Evolutionary conservation across 306 rosid species (phyloP), one percentile per base, ranked within the genome.

Genomic region (Fragaria iinumae): DNA sequence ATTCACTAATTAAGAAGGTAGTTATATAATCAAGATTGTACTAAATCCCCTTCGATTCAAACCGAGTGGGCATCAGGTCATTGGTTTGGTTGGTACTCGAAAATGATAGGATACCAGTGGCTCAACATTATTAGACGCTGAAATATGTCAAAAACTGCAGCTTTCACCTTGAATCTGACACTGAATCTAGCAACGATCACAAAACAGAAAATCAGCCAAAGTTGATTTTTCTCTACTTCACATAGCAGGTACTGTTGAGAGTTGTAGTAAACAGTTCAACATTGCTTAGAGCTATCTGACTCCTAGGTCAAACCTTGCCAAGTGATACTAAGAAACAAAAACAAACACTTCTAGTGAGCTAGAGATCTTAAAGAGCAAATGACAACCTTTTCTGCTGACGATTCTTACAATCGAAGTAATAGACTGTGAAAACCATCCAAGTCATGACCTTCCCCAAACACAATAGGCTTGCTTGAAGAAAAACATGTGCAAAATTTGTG

Each of bases 341-440:
- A 55, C 29, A 20, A 2, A 53, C 2, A 53, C 32, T 21, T 57
- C 4, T 52, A 50, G 8, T 53, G 59, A 53, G 11, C 21, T 20
- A 20, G 57, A 2, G 4, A 13, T 47, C 52, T 47, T 45, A 47
- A 47, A 3, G 50, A 53, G 9, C 21, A 53, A 8, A n/a, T 21
- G 13, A 0, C 63, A 59, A 27, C 41, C 18, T 29, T 29, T 27
- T 14, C 67, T 62, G 43, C 67, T 9, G 53, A 56, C 32, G 56
- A 56, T 16, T 77, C 47, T 77, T 77, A 25, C 80, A 77, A 44
- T 69, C 69, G 6, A 69, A 36, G 69, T 56, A 77, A 57, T 56
- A 69, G 8, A 69, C 75, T 18, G 73, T 71, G 44, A 5, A 71
- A 69, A 44, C 34, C 65, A 69, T 52, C 80, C 69, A 69, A 69